These are phyloP conservation scores for Tubosaeta sp. DNA, from an alignment of 768 basidiomycete species.

Conservation along the genomic window DNA sequence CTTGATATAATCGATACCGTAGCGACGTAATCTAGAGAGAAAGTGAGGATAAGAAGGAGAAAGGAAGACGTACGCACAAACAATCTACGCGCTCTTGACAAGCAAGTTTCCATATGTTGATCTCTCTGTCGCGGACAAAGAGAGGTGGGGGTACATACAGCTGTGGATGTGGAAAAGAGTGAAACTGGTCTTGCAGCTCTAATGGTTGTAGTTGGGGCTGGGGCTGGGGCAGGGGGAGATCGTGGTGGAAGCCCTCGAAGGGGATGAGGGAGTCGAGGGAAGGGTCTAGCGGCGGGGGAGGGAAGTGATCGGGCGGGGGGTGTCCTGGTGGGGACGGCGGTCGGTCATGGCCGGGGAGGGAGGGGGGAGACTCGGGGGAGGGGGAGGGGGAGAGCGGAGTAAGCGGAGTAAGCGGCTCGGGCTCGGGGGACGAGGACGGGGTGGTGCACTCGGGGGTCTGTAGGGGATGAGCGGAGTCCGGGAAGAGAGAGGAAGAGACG, in stretches of 20 bases:
- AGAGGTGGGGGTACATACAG: constrained; percentile 28
- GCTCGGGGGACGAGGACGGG: neutral
- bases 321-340: neutral
- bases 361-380: constrained; percentile 8
- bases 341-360: constrained; percentile 5
- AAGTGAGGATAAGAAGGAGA: neutral
- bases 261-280: constrained; percentile 26
- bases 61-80: constrained; percentile 18
- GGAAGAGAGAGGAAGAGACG: neutral
- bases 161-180: constrained; percentile 22
- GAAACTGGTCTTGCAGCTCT: constrained; percentile 24
- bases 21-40: constrained; percentile 26
- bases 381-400: constrained; percentile 23
- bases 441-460: no score
- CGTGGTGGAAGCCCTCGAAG: constrained; percentile 21
- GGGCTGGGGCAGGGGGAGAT: constrained; percentile 6
- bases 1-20: constrained; percentile 32
- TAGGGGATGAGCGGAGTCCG: neutral
- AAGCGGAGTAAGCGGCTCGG: constrained; percentile 3
- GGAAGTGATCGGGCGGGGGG: neutral
- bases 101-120: constrained; percentile 34
- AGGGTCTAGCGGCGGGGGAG: constrained; percentile 15
- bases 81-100: constrained; percentile 34
- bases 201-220: constrained; percentile 16
- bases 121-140: constrained; percentile 30